Conservation (phyloP, 2,329 filamentous ascomycete genomes). For the Ceratocystis variospora region DNA sequence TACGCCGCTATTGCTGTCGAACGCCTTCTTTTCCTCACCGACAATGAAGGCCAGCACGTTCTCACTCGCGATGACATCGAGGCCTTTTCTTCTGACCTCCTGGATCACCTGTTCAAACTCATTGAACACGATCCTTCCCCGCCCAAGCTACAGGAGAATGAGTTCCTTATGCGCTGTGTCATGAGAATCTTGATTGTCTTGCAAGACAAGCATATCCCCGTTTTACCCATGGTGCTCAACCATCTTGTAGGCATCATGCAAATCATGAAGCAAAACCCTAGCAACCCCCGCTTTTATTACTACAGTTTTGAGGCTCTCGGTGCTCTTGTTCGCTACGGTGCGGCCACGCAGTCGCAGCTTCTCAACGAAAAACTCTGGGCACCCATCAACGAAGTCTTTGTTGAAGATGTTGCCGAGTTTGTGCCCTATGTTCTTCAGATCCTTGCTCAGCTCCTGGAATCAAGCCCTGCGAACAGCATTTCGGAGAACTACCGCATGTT, state of each 20-base stretch:
- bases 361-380: slow-evolving; percentile 71
- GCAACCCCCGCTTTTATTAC: slow-evolving; percentile 96
- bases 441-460: slow-evolving; percentile 77
- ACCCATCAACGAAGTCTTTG: slow-evolving; percentile 67
- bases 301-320: slow-evolving; percentile 94
- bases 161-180: slow-evolving; percentile 95
- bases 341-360: slow-evolving; percentile 50
- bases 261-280: slow-evolving; percentile 86
- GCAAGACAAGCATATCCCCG: slow-evolving; percentile 61
- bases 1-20: slow-evolving; percentile 97
- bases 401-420: slow-evolving; percentile 81
- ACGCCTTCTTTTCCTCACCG: slow-evolving; percentile 70
- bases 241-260: slow-evolving; percentile 82
- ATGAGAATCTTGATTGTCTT: slow-evolving; percentile 96
- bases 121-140: slow-evolving; percentile 75
- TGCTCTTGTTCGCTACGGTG: slow-evolving; percentile 62
- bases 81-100: slow-evolving; percentile 68
- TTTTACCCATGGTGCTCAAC: slow-evolving; percentile 64
- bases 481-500: slow-evolving; percentile 70
- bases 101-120: slow-evolving; percentile 80
- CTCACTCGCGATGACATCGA: slow-evolving; percentile 69
- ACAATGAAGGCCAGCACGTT: slow-evolving; percentile 60
- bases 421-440: slow-evolving; percentile 94
- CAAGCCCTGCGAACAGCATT: slow-evolving; percentile 64
- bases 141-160: slow-evolving; percentile 94